Percentiles rank a stretch among this genome's conserved stretches.
Conservation (phyloP, 768 basidiomycete species). For the Calocybe indica region DNA sequence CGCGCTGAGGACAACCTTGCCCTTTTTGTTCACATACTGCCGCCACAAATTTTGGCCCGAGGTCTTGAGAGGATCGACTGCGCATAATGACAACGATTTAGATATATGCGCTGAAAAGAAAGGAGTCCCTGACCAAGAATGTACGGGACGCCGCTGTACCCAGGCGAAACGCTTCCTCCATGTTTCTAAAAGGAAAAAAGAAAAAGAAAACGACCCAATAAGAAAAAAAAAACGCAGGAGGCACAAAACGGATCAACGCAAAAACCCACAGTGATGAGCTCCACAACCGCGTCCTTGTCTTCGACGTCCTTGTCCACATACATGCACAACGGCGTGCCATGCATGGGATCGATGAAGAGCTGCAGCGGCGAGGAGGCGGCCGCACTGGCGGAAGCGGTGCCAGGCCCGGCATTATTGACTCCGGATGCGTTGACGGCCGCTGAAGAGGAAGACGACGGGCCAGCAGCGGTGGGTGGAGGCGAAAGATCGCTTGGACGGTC, state of each 20-base stretch:
- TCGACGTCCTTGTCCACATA: conserved; percentile 80
- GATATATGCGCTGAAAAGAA: neutral
- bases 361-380: conserved; percentile 15
- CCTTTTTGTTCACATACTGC: conserved; percentile 75
- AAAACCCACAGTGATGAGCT: conserved; percentile 58
- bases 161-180: conserved; percentile 66
- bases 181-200: conserved; percentile 48
- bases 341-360: conserved; percentile 79
- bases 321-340: conserved; percentile 67
- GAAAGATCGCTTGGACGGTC: too few species aligned
- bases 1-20: conserved; percentile 67
- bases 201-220: neutral
- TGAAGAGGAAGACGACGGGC: too few species aligned
- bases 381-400: too few species aligned
- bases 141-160: conserved; percentile 75
- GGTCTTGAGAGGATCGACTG: conserved; percentile 74
- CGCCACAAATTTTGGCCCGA: conserved; percentile 80
- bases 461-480: too few species aligned
- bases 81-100: conserved; percentile 4
- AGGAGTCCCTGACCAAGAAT: conserved; percentile 57
- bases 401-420: too few species aligned
- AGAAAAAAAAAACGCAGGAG: neutral
- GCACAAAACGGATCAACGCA: conserved; percentile 5
- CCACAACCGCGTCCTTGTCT: conserved; percentile 57
- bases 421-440: too few species aligned